Evolutionary conservation across 208 protist genomes (phyloP).

Genomic region (Trypanosoma boissoni): DNA sequence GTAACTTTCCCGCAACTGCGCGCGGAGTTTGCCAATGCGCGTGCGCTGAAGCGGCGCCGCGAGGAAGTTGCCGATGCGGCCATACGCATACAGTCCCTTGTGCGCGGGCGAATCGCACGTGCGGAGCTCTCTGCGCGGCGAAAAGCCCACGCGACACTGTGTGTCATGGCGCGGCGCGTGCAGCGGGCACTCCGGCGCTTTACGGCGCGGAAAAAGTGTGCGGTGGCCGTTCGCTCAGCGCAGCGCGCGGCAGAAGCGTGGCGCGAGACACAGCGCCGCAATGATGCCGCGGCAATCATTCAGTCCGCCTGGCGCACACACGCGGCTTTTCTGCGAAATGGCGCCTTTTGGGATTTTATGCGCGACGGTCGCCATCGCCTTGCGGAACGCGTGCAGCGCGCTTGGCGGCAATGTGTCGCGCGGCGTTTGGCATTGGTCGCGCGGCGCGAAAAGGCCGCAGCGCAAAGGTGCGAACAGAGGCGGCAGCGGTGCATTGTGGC

Average conservation of each 20-base stretch:
- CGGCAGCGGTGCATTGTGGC: slow-evolving; percentile 18
- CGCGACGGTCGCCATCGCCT: slow-evolving; percentile 45
- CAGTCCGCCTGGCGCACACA: slow-evolving; percentile 63
- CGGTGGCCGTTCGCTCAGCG: neutral
- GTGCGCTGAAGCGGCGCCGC: slow-evolving; percentile 30
- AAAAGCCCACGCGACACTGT: slow-evolving; percentile 2
- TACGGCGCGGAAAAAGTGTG: too few species aligned
- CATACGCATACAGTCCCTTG: slow-evolving; percentile 41
- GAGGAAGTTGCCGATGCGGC: slow-evolving; percentile 59
- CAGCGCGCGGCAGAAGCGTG: slow-evolving; percentile 10
- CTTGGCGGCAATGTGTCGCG: slow-evolving; percentile 41
- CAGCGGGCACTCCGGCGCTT: slow-evolving; percentile 30
- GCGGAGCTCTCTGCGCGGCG: neutral
- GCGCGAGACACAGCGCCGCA: slow-evolving; percentile 9
- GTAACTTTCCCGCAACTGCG: neutral
- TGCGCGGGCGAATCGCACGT: slow-evolving; percentile 37
- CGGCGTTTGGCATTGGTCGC: slow-evolving; percentile 9
- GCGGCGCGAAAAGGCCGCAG: neutral
- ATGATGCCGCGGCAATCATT: slow-evolving; percentile 50
- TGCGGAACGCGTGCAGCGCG: slow-evolving; percentile 45
- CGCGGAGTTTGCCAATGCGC: neutral
- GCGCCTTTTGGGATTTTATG: slow-evolving; percentile 43
- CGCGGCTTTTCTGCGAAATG: slow-evolving; percentile 4
- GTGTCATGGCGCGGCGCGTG: too few species aligned
- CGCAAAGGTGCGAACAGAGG: slow-evolving; percentile 7